Base-by-base conservation (phyloP, 1,284 basidiomycete species). In the Thecaphora thlaspeos region DNA sequence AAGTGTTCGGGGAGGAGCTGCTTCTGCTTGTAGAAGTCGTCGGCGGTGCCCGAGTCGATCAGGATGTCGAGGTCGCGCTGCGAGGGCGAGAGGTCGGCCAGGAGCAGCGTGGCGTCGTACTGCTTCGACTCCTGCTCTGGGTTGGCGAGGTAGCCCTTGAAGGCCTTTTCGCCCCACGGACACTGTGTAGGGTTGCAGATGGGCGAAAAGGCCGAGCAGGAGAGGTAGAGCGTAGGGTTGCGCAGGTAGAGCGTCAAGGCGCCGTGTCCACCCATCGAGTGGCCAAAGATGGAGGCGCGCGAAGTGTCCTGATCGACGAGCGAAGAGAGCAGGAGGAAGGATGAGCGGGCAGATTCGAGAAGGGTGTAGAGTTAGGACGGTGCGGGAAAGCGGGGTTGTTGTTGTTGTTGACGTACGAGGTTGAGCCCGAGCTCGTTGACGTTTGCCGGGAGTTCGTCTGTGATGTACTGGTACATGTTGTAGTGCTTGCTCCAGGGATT, bases 81-180 rank as follows among this genome's bases (percentile, higher is more conserved):
- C 55, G 58, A n/a, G n/a, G n/a, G 51, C 45, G 41, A n/a, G 84
- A 84, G 51, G 83, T 40, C 84, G 43, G 82, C 80, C 55, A 98
- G 85, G 43, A 98, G 83, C 72, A 88, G 84, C 8, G 89, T 89
- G 12, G 94, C 89, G 78, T 98, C 94, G 76, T 95, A 90, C 38
- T 79, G 79, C 73, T 85, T 84, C 1, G 87, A 91, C 75, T 93
- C 91, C 50, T 87, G 83, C 18, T 87, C 61, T 3, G 89, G 90
- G 18, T 80, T 21, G 12, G 47, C 32, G 45, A 98, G 84, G 80
- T 96, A 97, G n/a, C 90, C 90, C 19, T 64, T 75, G 80, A 98
- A 96, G 0, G 92, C 93, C 77, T 94, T 95, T 70, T 88, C 82
- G 28, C 95, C 94, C 93, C 94, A 96, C 0, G 88, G 86, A 47